Evolutionary conservation across 176 grass and related monocot species (phyloP), one percentile per base, ranked within the genome.

Genomic region (Oryza nivara): DNA sequence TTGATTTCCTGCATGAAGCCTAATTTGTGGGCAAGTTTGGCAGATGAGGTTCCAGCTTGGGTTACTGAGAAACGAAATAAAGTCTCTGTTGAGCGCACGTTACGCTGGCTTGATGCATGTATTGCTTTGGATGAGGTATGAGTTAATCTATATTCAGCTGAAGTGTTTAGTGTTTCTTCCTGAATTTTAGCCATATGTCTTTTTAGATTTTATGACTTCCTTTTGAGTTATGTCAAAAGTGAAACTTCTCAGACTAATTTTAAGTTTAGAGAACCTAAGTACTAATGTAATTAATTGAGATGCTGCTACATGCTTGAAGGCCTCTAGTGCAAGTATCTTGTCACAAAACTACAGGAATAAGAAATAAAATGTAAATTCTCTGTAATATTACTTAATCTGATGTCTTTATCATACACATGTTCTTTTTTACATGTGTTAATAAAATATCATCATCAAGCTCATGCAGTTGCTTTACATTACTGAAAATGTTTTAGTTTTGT

Each of bases 41-140:
- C 92, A 20, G 96, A 98, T 85, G 96, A 98, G 91, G 92, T 93
- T 69, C 96, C 96, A 41, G 87, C 89, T 64, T 98, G 96, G 96
- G 91, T 88, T 81, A 90, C 83, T 75, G 91, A 93, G 41, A 98
- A 98, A 82, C 75, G 96, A 65, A 98, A 93, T 64, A 93, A 81
- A 84, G 85, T 70, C 35, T 95, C 96, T 92, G 89, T 98, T 81
- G 96, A 95, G 63, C 88, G 96, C 80, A 98, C 96, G 54, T 68
- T 98, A 64, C 86, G 82, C 54, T 98, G 96, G 96, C 96, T 98
- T 70, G 96, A 98, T 17, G 76, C 85, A 19, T 98, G 96, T 84
- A 90, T 95, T 83, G 78, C 87, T 89, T 65, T 95, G 77, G 89
- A 95, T 49, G 44, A 17, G 89, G 96, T 98, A 67, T 47, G 72